Evolutionary conservation across 148 eudicot species (phyloP), one percentile per base, ranked within the genome.

Genomic region (Persicaria maculosa): DNA sequence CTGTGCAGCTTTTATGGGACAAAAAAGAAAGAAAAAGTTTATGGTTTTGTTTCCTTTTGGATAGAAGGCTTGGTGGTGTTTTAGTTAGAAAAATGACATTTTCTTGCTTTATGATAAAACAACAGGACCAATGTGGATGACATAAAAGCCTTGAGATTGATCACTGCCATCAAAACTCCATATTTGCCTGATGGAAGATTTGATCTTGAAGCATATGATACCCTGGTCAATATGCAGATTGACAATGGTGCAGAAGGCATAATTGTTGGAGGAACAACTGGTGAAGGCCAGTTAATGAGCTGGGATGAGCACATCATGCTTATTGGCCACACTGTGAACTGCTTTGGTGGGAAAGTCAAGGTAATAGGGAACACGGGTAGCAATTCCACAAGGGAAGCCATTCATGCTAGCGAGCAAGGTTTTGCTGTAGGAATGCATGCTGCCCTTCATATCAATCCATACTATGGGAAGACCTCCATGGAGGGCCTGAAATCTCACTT

Each of bases 221-320:
- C 84, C 73, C 81, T 92, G 76, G 90, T 92, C 44, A 88, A 92
- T 74, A 83, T 85, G 93, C 97, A 92, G 76, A 92, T 92, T 9
- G 87, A 85, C 74, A 53, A 81, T 69, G 96, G 97, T n/a, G 93
- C 75, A 0, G 96, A 92, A 65, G 94, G 83, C 15, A 89, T 92
- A 61, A 92, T 92, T 71, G 97, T 92, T 12, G 97, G 97, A 14
- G 97, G 97, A 73, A 92, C 97, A 19, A 90, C 97, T 17, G 97
- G 97, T 47, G 97, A 92, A 84, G 97, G 93, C 17, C 97, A 92
- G 72, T 74, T 92, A 47, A 92, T 92, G 97, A 87, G 93, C 75
- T 92, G 97, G 97, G 97, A 92, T 80, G 97, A 92, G 75, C 97
- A 92, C 76, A 87, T 92, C 14, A 92, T 92, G 97, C 97, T 92